These are phyloP conservation scores for Alternaria infectoria DNA, from an alignment of 2,329 filamentous ascomycete genomes.

Conservation along the genomic window DNA sequence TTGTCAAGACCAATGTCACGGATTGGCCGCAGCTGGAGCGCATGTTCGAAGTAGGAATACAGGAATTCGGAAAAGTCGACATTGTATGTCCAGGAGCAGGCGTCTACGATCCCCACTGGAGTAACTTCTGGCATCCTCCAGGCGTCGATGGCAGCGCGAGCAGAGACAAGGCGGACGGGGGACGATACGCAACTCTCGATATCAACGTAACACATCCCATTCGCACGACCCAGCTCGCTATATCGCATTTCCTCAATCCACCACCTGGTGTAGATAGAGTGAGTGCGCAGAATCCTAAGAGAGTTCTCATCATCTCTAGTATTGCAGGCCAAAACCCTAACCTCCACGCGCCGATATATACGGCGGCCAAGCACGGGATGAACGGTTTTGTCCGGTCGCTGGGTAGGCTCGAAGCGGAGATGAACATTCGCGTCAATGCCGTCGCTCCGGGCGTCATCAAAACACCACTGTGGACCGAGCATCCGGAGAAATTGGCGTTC, in stretches of 20 bases:
- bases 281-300: constrained; percentile 51
- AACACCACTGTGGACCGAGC: constrained; percentile 67
- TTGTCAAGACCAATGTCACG: constrained; percentile 53
- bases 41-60: constrained; percentile 40
- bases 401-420: constrained; percentile 53
- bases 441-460: constrained; percentile 67
- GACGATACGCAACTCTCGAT: constrained; percentile 48
- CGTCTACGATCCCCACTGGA: constrained; percentile 56
- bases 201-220: constrained; percentile 59
- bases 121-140: constrained; percentile 58
- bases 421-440: constrained; percentile 64
- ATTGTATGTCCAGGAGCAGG: constrained; percentile 59
- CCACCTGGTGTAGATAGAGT: constrained; percentile 36
- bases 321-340: constrained; percentile 52
- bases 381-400: constrained; percentile 59
- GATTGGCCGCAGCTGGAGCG: constrained; percentile 42
- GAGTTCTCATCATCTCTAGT: constrained; percentile 53
- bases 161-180: constrained; percentile 40
- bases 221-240: constrained; percentile 55
- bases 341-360: constrained; percentile 50
- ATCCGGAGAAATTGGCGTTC: constrained; percentile 64
- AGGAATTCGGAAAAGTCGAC: constrained; percentile 48
- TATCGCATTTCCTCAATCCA: constrained; percentile 53
- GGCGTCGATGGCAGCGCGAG: constrained; percentile 37
- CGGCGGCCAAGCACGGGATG: constrained; percentile 55